phyloP scores from a whole-genome alignment of 257 asterid genomes.

The Solanum arcanum region DNA sequence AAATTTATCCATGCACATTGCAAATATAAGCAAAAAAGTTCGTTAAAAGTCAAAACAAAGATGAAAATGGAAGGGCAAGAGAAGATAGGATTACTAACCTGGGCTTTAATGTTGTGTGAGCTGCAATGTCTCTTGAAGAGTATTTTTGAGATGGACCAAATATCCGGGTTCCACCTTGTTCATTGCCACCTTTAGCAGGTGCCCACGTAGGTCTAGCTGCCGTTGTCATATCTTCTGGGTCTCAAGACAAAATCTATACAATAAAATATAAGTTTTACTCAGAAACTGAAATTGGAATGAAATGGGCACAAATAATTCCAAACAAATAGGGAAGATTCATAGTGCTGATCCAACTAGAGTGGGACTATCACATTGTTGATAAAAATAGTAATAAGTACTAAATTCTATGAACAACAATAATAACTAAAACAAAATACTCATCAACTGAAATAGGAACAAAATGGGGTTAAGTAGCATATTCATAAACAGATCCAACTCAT shows the following conservation, averaged over 20 bases:
- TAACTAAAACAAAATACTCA: neutral
- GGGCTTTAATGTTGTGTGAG: constrained; percentile 85
- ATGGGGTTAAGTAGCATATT: neutral
- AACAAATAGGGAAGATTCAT: neutral
- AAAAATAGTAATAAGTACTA: neutral
- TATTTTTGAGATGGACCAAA: constrained; percentile 96
- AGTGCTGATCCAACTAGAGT: neutral
- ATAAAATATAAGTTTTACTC: neutral
- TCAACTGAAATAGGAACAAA: neutral
- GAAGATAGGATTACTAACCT: constrained; percentile 26
- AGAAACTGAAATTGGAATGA: neutral
- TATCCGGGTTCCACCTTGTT: constrained; percentile 93
- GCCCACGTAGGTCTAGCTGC: constrained; percentile 99
- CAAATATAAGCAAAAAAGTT: neutral
- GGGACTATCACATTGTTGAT: neutral
- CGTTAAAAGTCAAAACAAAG: neutral
- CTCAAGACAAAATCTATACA: neutral
- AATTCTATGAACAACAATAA: neutral
- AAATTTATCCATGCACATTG: neutral
- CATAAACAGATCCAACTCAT: neutral
- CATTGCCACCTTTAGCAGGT: constrained; percentile 98
- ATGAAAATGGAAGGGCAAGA: neutral
- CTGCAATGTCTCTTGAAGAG: constrained; percentile 88
- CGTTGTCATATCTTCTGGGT: constrained; percentile 45
- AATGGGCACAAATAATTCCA: neutral